Conservation (phyloP, 495 filamentous ascomycete genomes). For the Penicillium turbatum region DNA sequence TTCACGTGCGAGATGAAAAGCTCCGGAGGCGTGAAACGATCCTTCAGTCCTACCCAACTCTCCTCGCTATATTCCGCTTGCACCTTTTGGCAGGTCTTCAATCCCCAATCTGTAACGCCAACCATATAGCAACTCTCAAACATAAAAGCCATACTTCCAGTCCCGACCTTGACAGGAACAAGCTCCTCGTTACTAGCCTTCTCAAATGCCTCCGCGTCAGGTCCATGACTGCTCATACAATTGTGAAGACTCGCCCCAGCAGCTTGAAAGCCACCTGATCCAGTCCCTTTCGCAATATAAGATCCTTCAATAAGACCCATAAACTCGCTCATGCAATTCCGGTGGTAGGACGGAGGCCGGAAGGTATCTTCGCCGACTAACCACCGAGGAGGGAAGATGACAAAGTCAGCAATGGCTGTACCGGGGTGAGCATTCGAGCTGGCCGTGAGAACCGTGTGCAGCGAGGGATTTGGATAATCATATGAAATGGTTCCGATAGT, state of each 20-base stretch:
- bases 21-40: not conserved
- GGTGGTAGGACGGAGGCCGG: slow-evolving; percentile 68
- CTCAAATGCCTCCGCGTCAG: not conserved
- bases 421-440: slow-evolving; percentile 49
- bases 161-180: not conserved
- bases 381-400: slow-evolving; percentile 71
- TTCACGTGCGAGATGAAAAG: not conserved
- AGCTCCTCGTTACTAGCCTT: not conserved
- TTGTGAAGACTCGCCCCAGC: not conserved
- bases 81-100: not conserved
- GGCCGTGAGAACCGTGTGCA: slow-evolving; percentile 67
- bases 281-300: not conserved
- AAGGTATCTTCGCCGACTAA: slow-evolving; percentile 64
- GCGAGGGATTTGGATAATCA: slow-evolving; percentile 68
- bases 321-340: slow-evolving; percentile 57
- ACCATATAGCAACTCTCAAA: not conserved
- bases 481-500: slow-evolving; percentile 58
- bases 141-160: not conserved
- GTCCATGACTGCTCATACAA: not conserved
- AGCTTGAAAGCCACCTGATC: not conserved
- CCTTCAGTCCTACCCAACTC: not conserved
- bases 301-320: not conserved
- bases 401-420: slow-evolving; percentile 65
- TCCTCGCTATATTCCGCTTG: not conserved
- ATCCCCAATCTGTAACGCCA: not conserved